A percentile compares a stretch with the other conserved stretches of the same genome.
phyloP scores from a whole-genome alignment of 2,329 filamentous ascomycete genomes.

The Podosphaera fusca region DNA sequence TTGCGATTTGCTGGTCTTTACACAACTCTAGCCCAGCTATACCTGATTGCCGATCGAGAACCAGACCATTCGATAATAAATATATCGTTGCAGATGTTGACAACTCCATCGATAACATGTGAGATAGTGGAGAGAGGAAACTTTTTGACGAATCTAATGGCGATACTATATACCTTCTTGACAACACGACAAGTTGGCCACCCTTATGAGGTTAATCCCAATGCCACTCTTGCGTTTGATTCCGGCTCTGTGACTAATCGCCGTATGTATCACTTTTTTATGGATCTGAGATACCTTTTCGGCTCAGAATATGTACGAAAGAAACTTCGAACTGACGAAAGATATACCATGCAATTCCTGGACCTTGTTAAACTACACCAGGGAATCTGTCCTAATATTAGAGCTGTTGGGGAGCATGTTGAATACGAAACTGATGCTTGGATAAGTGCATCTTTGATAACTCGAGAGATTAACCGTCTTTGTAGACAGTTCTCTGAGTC shows the following conservation, averaged over 20 bases:
- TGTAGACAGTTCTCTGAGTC: slow-evolving; percentile 75
- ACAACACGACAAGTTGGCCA: slow-evolving; percentile 91
- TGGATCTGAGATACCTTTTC: slow-evolving; percentile 79
- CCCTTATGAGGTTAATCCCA: slow-evolving; percentile 67
- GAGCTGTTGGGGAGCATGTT: slow-evolving; percentile 83
- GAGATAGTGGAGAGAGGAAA: slow-evolving; percentile 91
- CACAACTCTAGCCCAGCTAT: slow-evolving; percentile 78
- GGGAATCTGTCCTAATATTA: slow-evolving; percentile 82
- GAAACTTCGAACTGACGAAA: slow-evolving; percentile 55
- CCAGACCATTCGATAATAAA: slow-evolving; percentile 98
- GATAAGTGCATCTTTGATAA: slow-evolving; percentile 90
- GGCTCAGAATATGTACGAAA: slow-evolving; percentile 73
- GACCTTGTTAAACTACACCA: slow-evolving; percentile 92
- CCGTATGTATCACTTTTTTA: slow-evolving; percentile 93
- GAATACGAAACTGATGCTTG: slow-evolving; percentile 97
- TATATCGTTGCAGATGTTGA: slow-evolving; percentile 85
- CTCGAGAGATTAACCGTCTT: slow-evolving; percentile 79
- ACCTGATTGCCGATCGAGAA: slow-evolving; percentile 85
- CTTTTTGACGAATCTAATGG: slow-evolving; percentile 83
- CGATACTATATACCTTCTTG: slow-evolving; percentile 90
- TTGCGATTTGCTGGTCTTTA: slow-evolving; percentile 89
- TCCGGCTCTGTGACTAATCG: slow-evolving; percentile 86
- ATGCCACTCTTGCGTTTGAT: slow-evolving; percentile 76
- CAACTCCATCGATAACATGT: slow-evolving; percentile 84
- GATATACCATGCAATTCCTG: slow-evolving; percentile 83